Base-by-base conservation (phyloP, 2,329 filamentous ascomycete genomes). In the Myriosclerotinia scirpicola region DNA sequence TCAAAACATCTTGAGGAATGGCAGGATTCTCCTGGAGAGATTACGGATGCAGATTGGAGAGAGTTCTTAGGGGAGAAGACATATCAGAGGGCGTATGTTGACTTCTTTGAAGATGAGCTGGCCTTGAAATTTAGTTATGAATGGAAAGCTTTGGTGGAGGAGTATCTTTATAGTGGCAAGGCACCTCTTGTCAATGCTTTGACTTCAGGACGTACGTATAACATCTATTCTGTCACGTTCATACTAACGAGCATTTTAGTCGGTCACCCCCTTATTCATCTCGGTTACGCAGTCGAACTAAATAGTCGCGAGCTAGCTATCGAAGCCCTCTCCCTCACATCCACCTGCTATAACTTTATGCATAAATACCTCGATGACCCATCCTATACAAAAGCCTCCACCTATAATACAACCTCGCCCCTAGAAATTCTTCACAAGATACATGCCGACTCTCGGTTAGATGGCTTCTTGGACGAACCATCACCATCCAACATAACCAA, bases 71-170 rank as follows among this genome's bases (percentile, higher is more conserved):
- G 94, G 30, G 87, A 92, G 76, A 84, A 84, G 73, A 86, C 82
- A 69, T 97, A 96, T 75, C 92, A 99, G 78, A 86, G 94, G 68
- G 94, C 93, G 0, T 99, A 89, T 75, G 82, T 99, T 66, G 93
- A 99, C 77, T 98, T 95, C 76, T 98, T 96, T 75, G 95, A 99
- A 77, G 95, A 99, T 76, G 87, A 92, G 74, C 81, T 98, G 40
- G 93, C 91, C 3, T 80, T 85, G 77, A 80, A 81, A 38, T 80
- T 81, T 73, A 83, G 87, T 46, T 98, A 97, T 76, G 86, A 97
- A 75, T 97, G 95, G 92, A 91, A 90, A 75, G 81, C 83, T 64
- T 86, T 96, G 3, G 81, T 96, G 11, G 80, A 87, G 3, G 85
- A 93, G 69, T 98, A 90, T 75, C 78, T 99, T 55, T 91, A 94